These are phyloP conservation scores for Aspergillus heteromorphus DNA, from an alignment of 495 filamentous ascomycete genomes.

Conservation along the genomic window DNA sequence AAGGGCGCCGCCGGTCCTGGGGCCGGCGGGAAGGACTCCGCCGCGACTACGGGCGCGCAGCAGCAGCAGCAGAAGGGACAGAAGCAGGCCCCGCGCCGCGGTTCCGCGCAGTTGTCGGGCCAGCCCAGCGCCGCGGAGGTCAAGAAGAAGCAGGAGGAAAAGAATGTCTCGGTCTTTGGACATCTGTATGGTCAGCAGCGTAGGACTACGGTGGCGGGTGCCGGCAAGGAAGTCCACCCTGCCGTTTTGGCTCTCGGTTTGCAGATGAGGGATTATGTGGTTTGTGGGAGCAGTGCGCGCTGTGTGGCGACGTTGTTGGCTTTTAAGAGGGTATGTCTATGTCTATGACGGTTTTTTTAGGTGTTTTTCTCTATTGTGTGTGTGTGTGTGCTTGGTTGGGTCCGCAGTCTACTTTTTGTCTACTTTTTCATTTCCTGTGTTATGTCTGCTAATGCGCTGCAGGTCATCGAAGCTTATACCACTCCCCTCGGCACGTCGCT, in stretches of 20 bases:
- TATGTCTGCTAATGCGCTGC: slow-evolving; percentile 11
- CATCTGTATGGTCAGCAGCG: slow-evolving; percentile 74
- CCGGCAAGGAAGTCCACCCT: slow-evolving; percentile 85
- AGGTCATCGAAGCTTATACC: slow-evolving; percentile 89
- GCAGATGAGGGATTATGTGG: slow-evolving; percentile 82
- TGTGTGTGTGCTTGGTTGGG: neutral
- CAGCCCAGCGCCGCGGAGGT: slow-evolving; percentile 20
- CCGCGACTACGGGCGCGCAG: slow-evolving; percentile 9
- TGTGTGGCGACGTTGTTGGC: slow-evolving; percentile 82
- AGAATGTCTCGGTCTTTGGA: slow-evolving; percentile 73
- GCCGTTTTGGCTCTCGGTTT: slow-evolving; percentile 79
- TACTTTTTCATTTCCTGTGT: too few relatives aligned
- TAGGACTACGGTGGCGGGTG: slow-evolving; percentile 65
- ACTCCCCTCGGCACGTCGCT: slow-evolving; percentile 80
- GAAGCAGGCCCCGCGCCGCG: slow-evolving; percentile 27
- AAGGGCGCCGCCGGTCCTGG: slow-evolving; percentile 31
- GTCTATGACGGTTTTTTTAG: neutral
- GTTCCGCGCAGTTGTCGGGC: slow-evolving; percentile 39
- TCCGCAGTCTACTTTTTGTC: neutral
- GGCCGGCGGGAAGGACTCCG: slow-evolving; percentile 27
- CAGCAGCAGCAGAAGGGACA: slow-evolving; percentile 32
- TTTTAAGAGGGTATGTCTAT: slow-evolving; percentile 72
- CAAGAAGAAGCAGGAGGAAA: slow-evolving; percentile 53
- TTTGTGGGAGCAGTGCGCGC: slow-evolving; percentile 85
- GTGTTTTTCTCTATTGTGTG: slow-evolving; percentile 1